Evolutionary conservation across 2,329 filamentous ascomycete genomes (phyloP).

Genomic region (Teratosphaeria destructans): DNA sequence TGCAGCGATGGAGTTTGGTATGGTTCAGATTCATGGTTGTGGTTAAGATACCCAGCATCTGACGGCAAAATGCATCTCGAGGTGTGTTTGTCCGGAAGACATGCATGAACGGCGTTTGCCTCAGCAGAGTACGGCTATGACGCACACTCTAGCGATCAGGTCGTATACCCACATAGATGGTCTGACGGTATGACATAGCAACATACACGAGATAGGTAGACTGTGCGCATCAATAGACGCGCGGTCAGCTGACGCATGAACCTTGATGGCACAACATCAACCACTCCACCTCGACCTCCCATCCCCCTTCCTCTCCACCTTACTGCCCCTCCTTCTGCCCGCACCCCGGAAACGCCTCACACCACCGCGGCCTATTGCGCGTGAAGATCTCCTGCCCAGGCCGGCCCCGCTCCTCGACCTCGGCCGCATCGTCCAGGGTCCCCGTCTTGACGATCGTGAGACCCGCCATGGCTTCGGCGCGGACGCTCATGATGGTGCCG

Average conservation of each 20-base stretch:
- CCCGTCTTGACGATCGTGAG: constrained; percentile 23
- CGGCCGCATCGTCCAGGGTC: constrained; percentile 20
- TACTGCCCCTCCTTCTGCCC: constrained; percentile 15
- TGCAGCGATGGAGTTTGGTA: background rate
- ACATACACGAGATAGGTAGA: background rate
- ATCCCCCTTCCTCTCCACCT: background rate
- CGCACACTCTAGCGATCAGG: background rate
- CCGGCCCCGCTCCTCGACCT: constrained; percentile 10
- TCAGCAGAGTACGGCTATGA: background rate
- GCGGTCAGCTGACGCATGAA: background rate
- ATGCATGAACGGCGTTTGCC: background rate
- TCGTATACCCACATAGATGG: background rate
- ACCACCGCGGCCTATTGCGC: constrained; percentile 21
- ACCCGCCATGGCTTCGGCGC: constrained; percentile 15
- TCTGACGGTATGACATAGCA: background rate
- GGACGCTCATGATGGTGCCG: constrained; percentile 19
- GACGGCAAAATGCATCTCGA: background rate
- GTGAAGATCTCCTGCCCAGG: constrained; percentile 22
- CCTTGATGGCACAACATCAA: background rate
- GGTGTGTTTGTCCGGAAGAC: background rate
- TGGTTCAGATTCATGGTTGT: background rate
- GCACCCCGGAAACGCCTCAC: constrained; percentile 12
- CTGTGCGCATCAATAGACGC: background rate
- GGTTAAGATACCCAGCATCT: background rate
- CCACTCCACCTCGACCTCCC: background rate